phyloP scores from a whole-genome alignment of 1,139 yeast genomes.

The Kurtzmaniella quercitrusa region DNA sequence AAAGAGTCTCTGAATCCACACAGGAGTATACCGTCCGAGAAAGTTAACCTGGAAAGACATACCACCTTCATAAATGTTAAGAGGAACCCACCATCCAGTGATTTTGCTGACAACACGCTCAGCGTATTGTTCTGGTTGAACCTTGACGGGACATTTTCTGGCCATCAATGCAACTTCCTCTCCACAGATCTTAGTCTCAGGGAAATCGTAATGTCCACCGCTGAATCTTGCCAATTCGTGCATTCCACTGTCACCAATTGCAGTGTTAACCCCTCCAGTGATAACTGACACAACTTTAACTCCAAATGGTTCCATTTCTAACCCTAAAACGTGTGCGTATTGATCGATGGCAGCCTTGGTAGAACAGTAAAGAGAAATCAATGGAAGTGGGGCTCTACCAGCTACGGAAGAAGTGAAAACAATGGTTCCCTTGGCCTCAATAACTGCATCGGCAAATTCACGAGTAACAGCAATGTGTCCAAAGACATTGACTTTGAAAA shows the following conservation, averaged over 20 bases:
- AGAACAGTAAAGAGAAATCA: constrained; percentile 30
- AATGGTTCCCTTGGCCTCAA: constrained; percentile 44
- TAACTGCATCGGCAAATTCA: constrained; percentile 44
- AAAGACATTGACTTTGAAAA: constrained; percentile 54
- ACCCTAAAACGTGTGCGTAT: constrained; percentile 20
- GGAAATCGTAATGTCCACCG: constrained; percentile 21
- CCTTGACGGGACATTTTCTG: constrained; percentile 14
- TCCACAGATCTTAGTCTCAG: constrained; percentile 25
- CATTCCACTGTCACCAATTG: constrained; percentile 44
- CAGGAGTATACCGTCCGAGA: constrained; percentile 5
- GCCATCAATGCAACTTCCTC: constrained; percentile 24
- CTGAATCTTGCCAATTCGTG: constrained; percentile 5
- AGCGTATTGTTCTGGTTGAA: constrained; percentile 27
- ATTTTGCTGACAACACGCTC: constrained; percentile 24
- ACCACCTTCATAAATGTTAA: constrained; percentile 29
- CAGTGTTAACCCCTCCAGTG: constrained; percentile 62
- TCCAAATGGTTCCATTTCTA: constrained; percentile 46
- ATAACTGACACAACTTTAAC: constrained; percentile 57
- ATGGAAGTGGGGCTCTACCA: constrained; percentile 30
- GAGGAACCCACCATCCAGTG: constrained; percentile 10
- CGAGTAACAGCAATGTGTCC: constrained; percentile 55
- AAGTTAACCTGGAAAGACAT: constrained; percentile 4
- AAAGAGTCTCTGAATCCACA: constrained; percentile 1
- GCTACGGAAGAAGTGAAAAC: constrained; percentile 38
- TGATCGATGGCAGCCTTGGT: constrained; percentile 30